Conservation (phyloP, 2,329 filamentous ascomycete species). For the Neonectria ditissima region DNA sequence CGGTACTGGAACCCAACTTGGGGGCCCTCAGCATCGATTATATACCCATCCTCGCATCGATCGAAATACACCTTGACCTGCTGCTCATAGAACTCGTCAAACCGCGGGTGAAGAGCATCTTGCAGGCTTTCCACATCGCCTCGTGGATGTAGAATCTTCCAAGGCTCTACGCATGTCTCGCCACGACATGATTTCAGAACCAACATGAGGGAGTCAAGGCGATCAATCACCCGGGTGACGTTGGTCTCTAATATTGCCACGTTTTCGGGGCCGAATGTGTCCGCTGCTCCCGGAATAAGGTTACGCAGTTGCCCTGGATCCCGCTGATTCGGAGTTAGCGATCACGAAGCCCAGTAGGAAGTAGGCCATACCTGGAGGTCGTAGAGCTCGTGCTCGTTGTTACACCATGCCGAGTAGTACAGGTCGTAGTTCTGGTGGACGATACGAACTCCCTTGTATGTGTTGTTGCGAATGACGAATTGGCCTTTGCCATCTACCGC, state of each 20-base stretch:
- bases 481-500: conserved; percentile 37
- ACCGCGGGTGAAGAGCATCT: conserved; percentile 61
- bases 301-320: conserved; percentile 67
- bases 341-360: not conserved
- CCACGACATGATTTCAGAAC: conserved; percentile 72
- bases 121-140: conserved; percentile 62
- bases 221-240: conserved; percentile 56
- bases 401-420: conserved; percentile 78
- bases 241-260: conserved; percentile 36
- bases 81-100: conserved; percentile 65
- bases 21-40: conserved; percentile 67
- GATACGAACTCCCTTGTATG: conserved; percentile 71
- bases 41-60: conserved; percentile 67
- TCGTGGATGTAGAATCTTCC: conserved; percentile 66
- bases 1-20: conserved; percentile 49
- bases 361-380: conserved; percentile 59
- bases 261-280: not conserved
- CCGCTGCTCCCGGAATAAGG: conserved; percentile 38
- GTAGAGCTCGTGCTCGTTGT: conserved; percentile 74
- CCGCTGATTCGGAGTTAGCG: conserved; percentile 49
- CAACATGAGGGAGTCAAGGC: conserved; percentile 69
- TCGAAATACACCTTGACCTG: conserved; percentile 62
- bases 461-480: conserved; percentile 57
- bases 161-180: conserved; percentile 65
- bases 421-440: conserved; percentile 67